Evolutionary conservation across 2,329 filamentous ascomycete species (phyloP).

Genomic region (Arthrobotrys sinensis): DNA sequence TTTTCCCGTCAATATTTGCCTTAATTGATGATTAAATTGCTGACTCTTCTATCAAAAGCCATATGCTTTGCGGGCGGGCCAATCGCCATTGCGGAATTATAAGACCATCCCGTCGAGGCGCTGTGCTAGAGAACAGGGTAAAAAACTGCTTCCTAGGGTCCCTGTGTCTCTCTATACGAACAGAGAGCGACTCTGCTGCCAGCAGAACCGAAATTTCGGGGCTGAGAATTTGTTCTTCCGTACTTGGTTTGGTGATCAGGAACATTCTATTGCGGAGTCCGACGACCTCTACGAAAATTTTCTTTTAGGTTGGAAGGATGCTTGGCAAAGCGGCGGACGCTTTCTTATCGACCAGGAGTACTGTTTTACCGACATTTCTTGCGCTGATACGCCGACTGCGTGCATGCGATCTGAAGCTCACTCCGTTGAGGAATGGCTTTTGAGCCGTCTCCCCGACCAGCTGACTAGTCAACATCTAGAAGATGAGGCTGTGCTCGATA

Average conservation of each 20-base stretch:
- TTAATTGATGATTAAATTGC: too few species aligned
- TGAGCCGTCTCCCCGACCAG: conserved; percentile 3
- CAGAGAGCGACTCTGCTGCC: not conserved
- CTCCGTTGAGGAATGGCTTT: conserved; percentile 9
- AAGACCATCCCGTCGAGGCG: not conserved
- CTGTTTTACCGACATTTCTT: conserved; percentile 1
- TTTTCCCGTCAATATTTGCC: not conserved
- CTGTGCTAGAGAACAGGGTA: not conserved
- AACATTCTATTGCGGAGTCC: not conserved
- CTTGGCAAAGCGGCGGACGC: not conserved
- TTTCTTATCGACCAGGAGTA: not conserved
- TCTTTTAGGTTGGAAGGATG: not conserved
- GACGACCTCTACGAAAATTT: not conserved
- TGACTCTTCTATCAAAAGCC: too few species aligned
- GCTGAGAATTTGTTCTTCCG: not conserved
- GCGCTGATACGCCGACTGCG: conserved; percentile 1
- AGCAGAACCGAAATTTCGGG: not conserved
- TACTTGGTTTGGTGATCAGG: not conserved
- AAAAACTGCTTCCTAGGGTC: not conserved
- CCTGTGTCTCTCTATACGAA: not conserved
- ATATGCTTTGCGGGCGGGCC: too few species aligned
- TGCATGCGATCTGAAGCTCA: not conserved
- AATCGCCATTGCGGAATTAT: too few species aligned
- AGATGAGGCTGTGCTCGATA: not conserved
- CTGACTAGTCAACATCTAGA: not conserved